Evolutionary conservation across 78 protist genomes (phyloP), one percentile per base, ranked within the genome.

Genomic region (Dictyostelium citrinum): DNA sequence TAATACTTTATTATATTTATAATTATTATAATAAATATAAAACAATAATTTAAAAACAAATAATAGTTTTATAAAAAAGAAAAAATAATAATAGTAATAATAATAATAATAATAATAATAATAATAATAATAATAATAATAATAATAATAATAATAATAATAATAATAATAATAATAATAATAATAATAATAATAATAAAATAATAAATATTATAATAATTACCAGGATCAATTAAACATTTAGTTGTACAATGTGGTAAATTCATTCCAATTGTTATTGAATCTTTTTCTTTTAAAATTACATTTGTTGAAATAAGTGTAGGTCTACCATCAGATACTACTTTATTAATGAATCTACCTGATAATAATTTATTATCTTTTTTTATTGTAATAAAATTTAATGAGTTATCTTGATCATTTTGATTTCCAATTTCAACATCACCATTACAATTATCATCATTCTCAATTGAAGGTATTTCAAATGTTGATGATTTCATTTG

Each of bases 321-420:
- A 12, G 91, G 67, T 35, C 77, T 27, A 17, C 83, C 83, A 31
- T 85, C 91, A 16, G 83, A 55, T 9, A 55, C 55, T 1, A 61
- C 29, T 51, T 76, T 55, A 31, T 85, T 71, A 3, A 76, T 76
- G 41, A 85, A 85, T 22, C 77, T 16, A 60, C 91, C 83, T 1
- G 64, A 58, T 11, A 85, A 80, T 76, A 41, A 27, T 68, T 76
- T 76, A 29, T 76, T 83, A 39, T 85, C 64, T 43, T 61, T 85
- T 80, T 55, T 33, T 14, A 85, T 85, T 2, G 78, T 61, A 1
- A 85, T 1, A 27, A 75, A 76, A 27, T 58, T 76, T 43, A 85
- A 37, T 41, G 91, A 33, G 12, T 22, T 27, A 27, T 74, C 31
- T 31, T 68, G 39, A 68, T 68, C 76, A 29, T 14, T 29, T 24